Evolutionary conservation across 2,329 filamentous ascomycete species (phyloP), one percentile per base, ranked within the genome.

Genomic region (Fusarium sp.): DNA sequence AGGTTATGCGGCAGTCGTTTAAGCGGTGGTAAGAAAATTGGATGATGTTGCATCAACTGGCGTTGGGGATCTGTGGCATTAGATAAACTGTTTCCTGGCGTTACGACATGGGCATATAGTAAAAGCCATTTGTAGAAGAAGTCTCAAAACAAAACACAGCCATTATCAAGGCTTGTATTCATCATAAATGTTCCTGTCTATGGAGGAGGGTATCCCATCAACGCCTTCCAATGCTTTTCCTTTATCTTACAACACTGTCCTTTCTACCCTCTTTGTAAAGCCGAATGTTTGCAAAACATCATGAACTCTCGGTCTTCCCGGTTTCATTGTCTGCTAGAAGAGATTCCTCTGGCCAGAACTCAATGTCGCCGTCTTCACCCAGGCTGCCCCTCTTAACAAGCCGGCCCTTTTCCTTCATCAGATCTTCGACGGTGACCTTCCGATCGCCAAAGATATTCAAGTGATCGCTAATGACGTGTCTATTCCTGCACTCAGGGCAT

Each of bases 391-490:
- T 87, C 82, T 90, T 92, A 61, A 95, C 85, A 2, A 92, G 80
- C 67, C 89, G 86, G 7, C 94, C 95, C 75, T 91, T 91, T 69
- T 93, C 89, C 59, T 84, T 82, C 81, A 96, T 87, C 48, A 98
- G 79, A 64, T 95, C 90, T 78, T 96, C 91, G 29, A 96, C 81
- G 0, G 91, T 94, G 58, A 91, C 57, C 56, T 85, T 83, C 46
- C 84, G 84, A 70, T 94, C 88, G 35, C 90, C 90, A 75, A 96
- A 96, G 47, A 95, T 92, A 69, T 82, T 80, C 40, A 99, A 81
- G 78, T 99, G 92, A 78, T 99, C 96, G 75, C 89, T 91, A 73
- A 99, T 98, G 69, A 99, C 81, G 81, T 99, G 96, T 23, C 94
- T 87, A 76, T 93, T 94, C 74, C 90, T 89, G 80, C 96, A 99